Evolutionary conservation across 176 grass and related monocot genomes (phyloP).

Genomic region (Bromus sterilis): DNA sequence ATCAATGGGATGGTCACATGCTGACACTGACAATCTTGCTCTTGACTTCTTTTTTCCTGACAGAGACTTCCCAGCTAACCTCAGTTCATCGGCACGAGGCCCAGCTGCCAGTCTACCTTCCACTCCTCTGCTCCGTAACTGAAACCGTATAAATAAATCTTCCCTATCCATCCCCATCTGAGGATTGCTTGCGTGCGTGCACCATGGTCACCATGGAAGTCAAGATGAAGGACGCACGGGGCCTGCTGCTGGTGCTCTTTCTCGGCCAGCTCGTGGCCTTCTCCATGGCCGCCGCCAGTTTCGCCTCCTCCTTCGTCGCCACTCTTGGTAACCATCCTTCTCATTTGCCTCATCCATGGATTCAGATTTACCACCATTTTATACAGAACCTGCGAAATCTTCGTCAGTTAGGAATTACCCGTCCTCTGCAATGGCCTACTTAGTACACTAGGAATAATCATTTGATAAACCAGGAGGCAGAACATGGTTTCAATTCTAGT

Average conservation of each 20-base stretch:
- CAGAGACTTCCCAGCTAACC: not conserved
- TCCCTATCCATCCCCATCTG: too few relatives aligned
- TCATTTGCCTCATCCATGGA: not conserved
- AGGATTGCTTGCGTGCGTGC: too few relatives aligned
- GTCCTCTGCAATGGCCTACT: not conserved
- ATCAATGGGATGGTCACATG: not conserved
- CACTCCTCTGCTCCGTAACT: too few relatives aligned
- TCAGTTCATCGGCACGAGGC: too few relatives aligned
- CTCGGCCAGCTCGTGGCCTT: too few relatives aligned
- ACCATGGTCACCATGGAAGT: too few relatives aligned
- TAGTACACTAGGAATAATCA: not conserved
- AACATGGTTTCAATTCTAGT: not conserved
- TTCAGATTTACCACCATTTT: not conserved
- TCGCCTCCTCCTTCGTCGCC: slow-evolving; percentile 60
- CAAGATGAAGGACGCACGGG: too few relatives aligned
- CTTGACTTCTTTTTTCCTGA: not conserved
- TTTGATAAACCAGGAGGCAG: not conserved
- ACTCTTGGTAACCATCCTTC: slow-evolving; percentile 39
- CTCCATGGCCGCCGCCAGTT: too few relatives aligned
- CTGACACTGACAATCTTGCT: not conserved
- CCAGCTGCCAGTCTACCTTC: too few relatives aligned
- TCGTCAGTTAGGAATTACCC: not conserved
- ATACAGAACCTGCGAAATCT: not conserved
- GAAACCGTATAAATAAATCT: too few relatives aligned
- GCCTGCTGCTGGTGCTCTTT: too few relatives aligned